Base-by-base conservation (phyloP, 2,329 filamentous ascomycete species). In the Fusarium sambucinum region DNA sequence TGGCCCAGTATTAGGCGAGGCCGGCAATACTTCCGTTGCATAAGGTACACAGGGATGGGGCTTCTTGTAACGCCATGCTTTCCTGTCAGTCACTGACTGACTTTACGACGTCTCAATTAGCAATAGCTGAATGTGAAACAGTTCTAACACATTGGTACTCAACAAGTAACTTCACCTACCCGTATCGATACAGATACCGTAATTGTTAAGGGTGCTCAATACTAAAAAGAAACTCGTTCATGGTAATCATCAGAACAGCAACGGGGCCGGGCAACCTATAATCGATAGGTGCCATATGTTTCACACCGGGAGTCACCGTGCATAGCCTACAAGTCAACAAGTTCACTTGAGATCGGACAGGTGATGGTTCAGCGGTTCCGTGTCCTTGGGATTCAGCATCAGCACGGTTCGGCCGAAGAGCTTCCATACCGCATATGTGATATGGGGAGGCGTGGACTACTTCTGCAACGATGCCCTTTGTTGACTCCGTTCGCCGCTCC, bases 41-140 rank as follows among this genome's bases (percentile, higher is more conserved):
- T 63, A 62, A 69, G 55, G 57, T 57, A 48, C 46, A 23, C 66
- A 58, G 59, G 68, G 65, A 45, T 55, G 37, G 23, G 50, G 51
- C 29, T 54, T 58, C 38, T 48, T 55, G 66, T 57, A 48, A 68
- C 48, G 45, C 48, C 48, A 59, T 42, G 56, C 38, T 58, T 55
- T 60, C 66, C 56, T 70, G 56, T 45, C 27, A 55, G 52, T 52
- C 47, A 68, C 29, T 59, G 35, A 68, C 29, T 59, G 35, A 50
- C 41, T 61, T 52, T 55, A 59, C 57, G 59, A 57, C 59, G 68
- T 68, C 66, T 69, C 66, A 67, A 69, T 62, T 59, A 54, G 50
- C 40, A 69, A 30, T 33, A 65, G 69, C 68, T 60, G 68, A 73
- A 72, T 69, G 35, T 70, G 69, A 71, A 71, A 71, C 69, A 61